Conservation (phyloP, 2,329 filamentous ascomycete species). For the Xylaria sp. region DNA sequence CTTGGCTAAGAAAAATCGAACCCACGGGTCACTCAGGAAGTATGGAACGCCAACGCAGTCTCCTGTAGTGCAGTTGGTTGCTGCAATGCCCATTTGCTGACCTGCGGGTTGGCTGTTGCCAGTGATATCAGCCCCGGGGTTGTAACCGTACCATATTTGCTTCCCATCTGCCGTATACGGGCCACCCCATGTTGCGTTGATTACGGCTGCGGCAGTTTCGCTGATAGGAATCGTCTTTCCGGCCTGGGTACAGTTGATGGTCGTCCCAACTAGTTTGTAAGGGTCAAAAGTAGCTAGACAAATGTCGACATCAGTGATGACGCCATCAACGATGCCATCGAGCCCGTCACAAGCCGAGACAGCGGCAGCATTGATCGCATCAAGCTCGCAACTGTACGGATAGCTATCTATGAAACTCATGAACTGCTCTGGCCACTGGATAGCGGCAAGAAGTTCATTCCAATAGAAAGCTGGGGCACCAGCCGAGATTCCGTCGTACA, state of each 20-base stretch:
- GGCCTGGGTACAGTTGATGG: slow-evolving; percentile 31
- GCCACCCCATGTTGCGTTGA: slow-evolving; percentile 29
- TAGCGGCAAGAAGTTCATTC: slow-evolving; percentile 21
- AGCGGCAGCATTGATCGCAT: slow-evolving; percentile 22
- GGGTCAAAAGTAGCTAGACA: slow-evolving; percentile 44
- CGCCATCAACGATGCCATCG: slow-evolving; percentile 51
- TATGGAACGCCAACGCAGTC: not conserved
- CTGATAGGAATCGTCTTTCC: slow-evolving; percentile 13
- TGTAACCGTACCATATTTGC: slow-evolving; percentile 30
- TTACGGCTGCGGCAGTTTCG: slow-evolving; percentile 21
- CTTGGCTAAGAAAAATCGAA: slow-evolving; percentile 27
- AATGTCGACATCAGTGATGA: slow-evolving; percentile 46
- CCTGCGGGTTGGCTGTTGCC: not conserved
- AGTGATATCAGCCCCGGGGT: slow-evolving; percentile 26
- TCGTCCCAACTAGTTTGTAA: slow-evolving; percentile 34
- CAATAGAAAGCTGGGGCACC: slow-evolving; percentile 44
- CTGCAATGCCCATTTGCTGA: not conserved
- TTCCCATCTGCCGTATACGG: slow-evolving; percentile 17
- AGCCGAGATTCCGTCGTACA: slow-evolving; percentile 61
- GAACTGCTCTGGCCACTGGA: slow-evolving; percentile 29
- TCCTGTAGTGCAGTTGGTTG: slow-evolving; percentile 8
- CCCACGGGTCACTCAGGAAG: slow-evolving; percentile 13
- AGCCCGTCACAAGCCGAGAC: slow-evolving; percentile 46
- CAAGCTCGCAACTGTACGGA: slow-evolving; percentile 27
- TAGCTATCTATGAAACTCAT: slow-evolving; percentile 25